Evolutionary conservation across 495 filamentous ascomycete species (phyloP), one percentile per base, ranked within the genome.

Genomic region (Neurospora sp.): DNA sequence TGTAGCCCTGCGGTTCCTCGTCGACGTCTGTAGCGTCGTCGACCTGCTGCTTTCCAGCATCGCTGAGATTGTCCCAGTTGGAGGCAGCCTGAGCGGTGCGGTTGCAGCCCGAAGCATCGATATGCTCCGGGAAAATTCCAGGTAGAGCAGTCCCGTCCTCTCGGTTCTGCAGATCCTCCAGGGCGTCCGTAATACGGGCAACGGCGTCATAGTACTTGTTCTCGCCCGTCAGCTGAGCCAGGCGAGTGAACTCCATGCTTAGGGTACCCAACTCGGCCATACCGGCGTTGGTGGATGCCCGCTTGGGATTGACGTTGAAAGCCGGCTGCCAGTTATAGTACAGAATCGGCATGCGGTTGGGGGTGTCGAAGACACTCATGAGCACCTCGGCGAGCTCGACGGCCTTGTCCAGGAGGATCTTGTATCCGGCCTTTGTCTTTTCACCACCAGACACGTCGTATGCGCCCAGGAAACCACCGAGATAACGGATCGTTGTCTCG

Each of bases 151-250:
- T 98, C 16, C 86, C 84, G 38, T 86, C 85, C 31, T 46, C 35
- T 4, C 82, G 80, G 70, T 87, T 83, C 83, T 98, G 95, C 79
- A 90, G 89, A 54, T 90, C 89, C 75, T 95, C 92, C 20, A 99
- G 85, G 60, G 92, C 92, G 77, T 98, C 87, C 3, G 94, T 97
- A 76, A 99, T 93, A 39, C 96, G 91, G 49, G 95, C 93, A 75
- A 98, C 87, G 3, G 96, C 96, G 85, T 99, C 96, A 75, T 97
- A 99, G 82, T 98, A 99, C 76, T 90, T 95, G 46, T 91, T 81
- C 69, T 97, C 85, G 74, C 91, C 90, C 10, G 96, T 98, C 74
- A 99, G 85, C 80, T 98, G 96, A 5, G 96, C 92, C 54, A 99
- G 86, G 35, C 96, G 90, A 7, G 96, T 99, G 79, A 98, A 98